A percentile compares a stretch with the other conserved stretches of the same genome.
Conservation (phyloP, 495 filamentous ascomycete species). For the Echria macrotheca region DNA sequence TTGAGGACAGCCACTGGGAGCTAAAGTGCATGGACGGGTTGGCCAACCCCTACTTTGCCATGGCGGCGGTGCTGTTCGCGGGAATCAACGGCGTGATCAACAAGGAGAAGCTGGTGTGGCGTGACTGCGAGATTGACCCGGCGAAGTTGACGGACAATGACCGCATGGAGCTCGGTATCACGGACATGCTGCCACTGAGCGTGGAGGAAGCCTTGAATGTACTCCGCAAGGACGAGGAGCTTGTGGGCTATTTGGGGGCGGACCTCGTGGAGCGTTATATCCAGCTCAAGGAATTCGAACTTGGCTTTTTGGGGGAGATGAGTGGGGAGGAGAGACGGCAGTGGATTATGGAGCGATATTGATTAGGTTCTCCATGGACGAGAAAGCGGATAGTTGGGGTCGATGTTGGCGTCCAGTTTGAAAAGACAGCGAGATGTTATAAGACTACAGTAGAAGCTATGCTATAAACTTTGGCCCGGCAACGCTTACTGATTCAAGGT, state of each 20-base stretch:
- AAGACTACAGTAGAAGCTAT: too few relatives aligned
- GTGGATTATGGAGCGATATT: slow-evolving; percentile 62
- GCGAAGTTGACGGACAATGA: slow-evolving; percentile 44
- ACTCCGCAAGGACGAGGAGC: slow-evolving; percentile 39
- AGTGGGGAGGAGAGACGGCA: slow-evolving; percentile 37
- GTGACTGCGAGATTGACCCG: slow-evolving; percentile 57
- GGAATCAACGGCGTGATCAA: slow-evolving; percentile 57
- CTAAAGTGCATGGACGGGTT: slow-evolving; percentile 64
- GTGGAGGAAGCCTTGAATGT: slow-evolving; percentile 49
- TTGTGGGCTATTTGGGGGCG: slow-evolving; percentile 44
- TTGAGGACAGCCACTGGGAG: slow-evolving; percentile 63
- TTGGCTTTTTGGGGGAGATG: slow-evolving; percentile 41
- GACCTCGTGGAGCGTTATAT: slow-evolving; percentile 55
- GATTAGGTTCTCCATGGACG: too few relatives aligned
- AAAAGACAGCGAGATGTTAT: too few relatives aligned
- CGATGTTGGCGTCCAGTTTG: too few relatives aligned
- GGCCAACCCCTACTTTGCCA: slow-evolving; percentile 65
- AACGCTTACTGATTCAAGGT: too few relatives aligned
- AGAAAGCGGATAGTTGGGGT: too few relatives aligned
- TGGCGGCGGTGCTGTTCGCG: slow-evolving; percentile 60
- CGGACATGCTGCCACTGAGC: slow-evolving; percentile 43
- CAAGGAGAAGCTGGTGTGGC: slow-evolving; percentile 40
- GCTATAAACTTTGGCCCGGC: too few relatives aligned
- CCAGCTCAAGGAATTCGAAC: slow-evolving; percentile 54
- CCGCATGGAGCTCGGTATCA: slow-evolving; percentile 49